A percentile compares a stretch with the other conserved stretches of the same genome.
Evolutionary conservation across 192 early-diverging fungal genomes (phyloP).

Genomic region (Podila epicladia): DNA sequence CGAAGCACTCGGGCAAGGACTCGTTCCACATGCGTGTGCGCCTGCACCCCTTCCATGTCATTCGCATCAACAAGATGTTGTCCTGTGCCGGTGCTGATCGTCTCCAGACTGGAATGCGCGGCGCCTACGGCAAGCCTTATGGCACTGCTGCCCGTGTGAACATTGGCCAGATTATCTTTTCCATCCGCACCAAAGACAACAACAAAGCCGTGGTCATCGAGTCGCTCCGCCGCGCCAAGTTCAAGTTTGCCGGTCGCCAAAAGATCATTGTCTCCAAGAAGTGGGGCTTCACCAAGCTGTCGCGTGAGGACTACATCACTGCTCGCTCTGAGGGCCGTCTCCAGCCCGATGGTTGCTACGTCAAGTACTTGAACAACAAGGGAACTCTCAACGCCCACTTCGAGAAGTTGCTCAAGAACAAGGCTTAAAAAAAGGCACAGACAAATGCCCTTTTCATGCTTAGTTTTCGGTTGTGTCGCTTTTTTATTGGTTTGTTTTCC

Average conservation of each 20-base stretch:
- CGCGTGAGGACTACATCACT: constrained; percentile 90
- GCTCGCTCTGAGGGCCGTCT: constrained; percentile 80
- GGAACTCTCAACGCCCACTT: constrained; percentile 76
- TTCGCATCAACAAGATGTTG: constrained; percentile 99
- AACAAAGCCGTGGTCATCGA: constrained; percentile 96
- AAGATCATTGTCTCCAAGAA: constrained; percentile 99
- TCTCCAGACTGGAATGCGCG: constrained; percentile 99
- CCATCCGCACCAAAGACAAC: constrained; percentile 94
- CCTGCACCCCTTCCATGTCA: constrained; percentile 99
- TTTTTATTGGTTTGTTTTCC: too few relatives aligned
- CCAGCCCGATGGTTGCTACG: constrained; percentile 94
- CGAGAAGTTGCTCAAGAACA: constrained; percentile 18
- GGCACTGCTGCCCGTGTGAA: constrained; percentile 97
- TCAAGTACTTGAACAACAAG: constrained; percentile 92
- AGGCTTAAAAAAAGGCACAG: not conserved
- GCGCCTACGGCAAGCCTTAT: constrained; percentile 98
- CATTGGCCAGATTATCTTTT: constrained; percentile 98
- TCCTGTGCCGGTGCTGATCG: constrained; percentile 99
- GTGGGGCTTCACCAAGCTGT: constrained; percentile 99
- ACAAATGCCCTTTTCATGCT: too few relatives aligned
- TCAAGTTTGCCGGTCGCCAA: constrained; percentile 99
- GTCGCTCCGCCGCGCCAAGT: constrained; percentile 70
- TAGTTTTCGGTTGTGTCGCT: too few relatives aligned
- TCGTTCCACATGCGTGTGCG: constrained; percentile 99
- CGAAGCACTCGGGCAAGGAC: constrained; percentile 97